Evolutionary conservation across 2,329 filamentous ascomycete genomes (phyloP), one percentile per base, ranked within the genome.

Genomic region (Geosmithia flava): DNA sequence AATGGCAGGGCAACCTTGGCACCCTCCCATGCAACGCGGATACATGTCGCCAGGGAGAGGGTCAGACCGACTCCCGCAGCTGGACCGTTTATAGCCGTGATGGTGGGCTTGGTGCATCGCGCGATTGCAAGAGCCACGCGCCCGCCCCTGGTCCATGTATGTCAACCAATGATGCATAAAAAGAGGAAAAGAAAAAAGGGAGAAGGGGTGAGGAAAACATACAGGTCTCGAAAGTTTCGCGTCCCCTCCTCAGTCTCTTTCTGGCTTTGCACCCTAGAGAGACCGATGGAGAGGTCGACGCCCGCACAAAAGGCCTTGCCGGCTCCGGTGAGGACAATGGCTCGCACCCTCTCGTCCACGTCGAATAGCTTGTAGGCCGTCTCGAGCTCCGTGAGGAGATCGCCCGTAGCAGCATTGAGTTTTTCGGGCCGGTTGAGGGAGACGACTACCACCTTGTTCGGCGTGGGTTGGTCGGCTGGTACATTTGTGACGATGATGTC

Each of bases 1-100:
- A 89, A 90, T 17, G 87, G 83, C 59, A 88, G 86, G 47, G 84
- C 85, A 52, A 88, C 75, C 58, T 83, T 84, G 2, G 83, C 80
- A 11, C 67, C 63, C 41, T 65, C 59, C 53, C 75, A 78, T 41
- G 68, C 77, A 52, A 83, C 56, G 46, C 73, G 67, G 47, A 77
- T 68, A 45, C 68, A 69, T 47, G 72, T 73, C 2, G 78, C 70
- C 3, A 81, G 67, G 29, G 76, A 77, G 72, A 80, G 77, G 39
- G 78, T 81, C 54, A 81, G 75, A 20, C 78, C 78, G 3, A 81
- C 69, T 46, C 78, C 78, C 3, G 80, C 78, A 19, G 76, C 76
- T 44, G 68, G 68, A 17, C 78, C 78, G 58, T 81, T 78, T 50
- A 81, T 66, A 4, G 78, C 78, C 0, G 69, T 75, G 49, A 81